Percentiles rank a stretch among this genome's conserved stretches.
These are phyloP conservation scores for Clarireedia monteithiana DNA, from an alignment of 2,329 filamentous ascomycete genomes.

Conservation along the genomic window DNA sequence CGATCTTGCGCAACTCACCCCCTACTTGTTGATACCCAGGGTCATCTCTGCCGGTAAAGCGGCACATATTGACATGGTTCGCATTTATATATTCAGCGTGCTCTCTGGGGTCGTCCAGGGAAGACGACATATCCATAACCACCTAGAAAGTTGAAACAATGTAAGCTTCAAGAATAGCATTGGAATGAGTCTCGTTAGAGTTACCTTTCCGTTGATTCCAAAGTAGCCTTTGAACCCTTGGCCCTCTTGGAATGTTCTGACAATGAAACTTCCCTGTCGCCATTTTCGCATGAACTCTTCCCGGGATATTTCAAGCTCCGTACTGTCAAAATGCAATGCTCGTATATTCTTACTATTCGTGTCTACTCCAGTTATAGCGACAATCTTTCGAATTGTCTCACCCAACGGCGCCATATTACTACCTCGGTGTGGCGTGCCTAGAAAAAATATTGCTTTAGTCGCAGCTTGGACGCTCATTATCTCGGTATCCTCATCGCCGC, in stretches of 20 bases:
- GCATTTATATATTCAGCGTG: slow-evolving; percentile 31
- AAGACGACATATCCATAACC: slow-evolving; percentile 9
- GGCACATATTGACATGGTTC: slow-evolving; percentile 35
- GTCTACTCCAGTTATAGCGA: slow-evolving; percentile 2
- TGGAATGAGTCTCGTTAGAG: not conserved
- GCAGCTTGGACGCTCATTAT: too few relatives aligned
- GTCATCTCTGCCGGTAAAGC: slow-evolving; percentile 29
- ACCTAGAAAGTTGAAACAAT: slow-evolving; percentile 1
- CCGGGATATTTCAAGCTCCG: slow-evolving; percentile 17
- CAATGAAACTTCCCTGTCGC: slow-evolving; percentile 6
- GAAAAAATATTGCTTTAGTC: too few relatives aligned
- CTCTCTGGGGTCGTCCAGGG: slow-evolving; percentile 28
- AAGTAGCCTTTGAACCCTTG: not conserved
- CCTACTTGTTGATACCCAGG: slow-evolving; percentile 17
- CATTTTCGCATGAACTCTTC: slow-evolving; percentile 12
- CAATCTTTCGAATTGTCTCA: not conserved
- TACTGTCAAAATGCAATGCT: slow-evolving; percentile 11
- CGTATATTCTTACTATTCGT: slow-evolving; percentile 3
- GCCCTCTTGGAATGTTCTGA: slow-evolving; percentile 16
- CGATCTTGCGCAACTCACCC: slow-evolving; percentile 3
- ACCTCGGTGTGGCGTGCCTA: too few relatives aligned
- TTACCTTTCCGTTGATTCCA: slow-evolving; percentile 6
- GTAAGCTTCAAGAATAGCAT: not conserved
- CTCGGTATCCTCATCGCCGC: too few relatives aligned
- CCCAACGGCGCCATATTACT: not conserved